Conservation (phyloP, 139 green algal species). For the Chlorella sorokiniana region DNA sequence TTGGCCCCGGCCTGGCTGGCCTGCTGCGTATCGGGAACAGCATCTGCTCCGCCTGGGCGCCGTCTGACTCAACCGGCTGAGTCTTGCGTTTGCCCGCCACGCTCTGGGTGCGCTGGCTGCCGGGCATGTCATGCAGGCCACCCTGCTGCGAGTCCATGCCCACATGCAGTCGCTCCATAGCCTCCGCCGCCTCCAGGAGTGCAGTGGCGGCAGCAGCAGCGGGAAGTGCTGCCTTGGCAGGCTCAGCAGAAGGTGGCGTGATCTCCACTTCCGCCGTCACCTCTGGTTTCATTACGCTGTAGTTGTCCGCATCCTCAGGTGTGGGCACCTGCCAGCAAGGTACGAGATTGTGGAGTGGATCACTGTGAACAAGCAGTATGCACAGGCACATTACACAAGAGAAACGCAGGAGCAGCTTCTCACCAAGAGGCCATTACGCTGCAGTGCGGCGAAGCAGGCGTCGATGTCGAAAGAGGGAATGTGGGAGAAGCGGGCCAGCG, state of each 20-base stretch:
- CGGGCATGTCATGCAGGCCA: constrained; percentile 4
- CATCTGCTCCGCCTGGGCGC: neutral
- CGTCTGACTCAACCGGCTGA: neutral
- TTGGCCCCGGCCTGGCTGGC: neutral
- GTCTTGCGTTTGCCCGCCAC: neutral
- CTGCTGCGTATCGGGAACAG: constrained; percentile 17
- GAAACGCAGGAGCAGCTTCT: neutral
- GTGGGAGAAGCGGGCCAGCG: constrained; percentile 15
- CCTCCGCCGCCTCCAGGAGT: neutral
- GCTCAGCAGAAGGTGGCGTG: no score
- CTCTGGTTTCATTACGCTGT: no score
- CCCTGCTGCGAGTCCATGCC: constrained; percentile 4
- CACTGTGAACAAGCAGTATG: neutral
- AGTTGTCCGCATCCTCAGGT: no score
- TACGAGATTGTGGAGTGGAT: neutral
- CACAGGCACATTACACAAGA: neutral
- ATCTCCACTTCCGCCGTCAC: no score
- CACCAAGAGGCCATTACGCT: constrained; percentile 1
- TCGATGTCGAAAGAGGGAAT: constrained; percentile 2
- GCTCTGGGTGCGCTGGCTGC: constrained; percentile 10
- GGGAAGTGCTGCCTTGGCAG: neutral
- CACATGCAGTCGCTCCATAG: neutral
- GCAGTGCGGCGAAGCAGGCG: constrained; percentile 5
- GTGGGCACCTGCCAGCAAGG: neutral
- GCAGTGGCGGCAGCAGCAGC: neutral